Conservation (phyloP, 768 basidiomycete species). For the Ramaria sp. region DNA sequence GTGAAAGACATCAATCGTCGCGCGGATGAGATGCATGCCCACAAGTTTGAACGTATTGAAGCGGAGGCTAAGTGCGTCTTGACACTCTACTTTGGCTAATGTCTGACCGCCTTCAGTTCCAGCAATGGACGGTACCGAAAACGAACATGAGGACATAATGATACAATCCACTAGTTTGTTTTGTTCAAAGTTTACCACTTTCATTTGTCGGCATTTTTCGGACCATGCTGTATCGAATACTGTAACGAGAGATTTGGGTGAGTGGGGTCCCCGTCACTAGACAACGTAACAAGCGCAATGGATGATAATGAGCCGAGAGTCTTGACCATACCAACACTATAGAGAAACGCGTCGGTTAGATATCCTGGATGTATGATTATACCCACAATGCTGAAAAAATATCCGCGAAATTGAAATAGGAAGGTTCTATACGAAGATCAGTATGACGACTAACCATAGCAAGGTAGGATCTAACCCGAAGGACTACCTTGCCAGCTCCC, state of each 20-base stretch:
- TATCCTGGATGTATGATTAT: not conserved
- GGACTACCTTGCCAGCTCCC: not conserved
- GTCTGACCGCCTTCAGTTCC: not conserved
- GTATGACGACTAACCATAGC: not conserved
- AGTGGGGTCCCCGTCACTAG: constrained; percentile 15
- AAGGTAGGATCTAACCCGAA: not conserved
- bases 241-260: constrained; percentile 17
- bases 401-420: constrained; percentile 16
- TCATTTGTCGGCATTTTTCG: not conserved
- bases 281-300: constrained; percentile 14
- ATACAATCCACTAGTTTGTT: too few relatives aligned
- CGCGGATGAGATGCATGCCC: constrained; percentile 62
- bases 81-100: not conserved
- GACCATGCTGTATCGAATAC: constrained; percentile 16
- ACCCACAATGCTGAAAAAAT: constrained; percentile 20
- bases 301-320: constrained; percentile 17
- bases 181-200: not conserved
- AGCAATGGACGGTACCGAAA: not conserved
- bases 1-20: constrained; percentile 61
- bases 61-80: constrained; percentile 38
- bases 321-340: constrained; percentile 17
- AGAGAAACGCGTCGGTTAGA: not conserved
- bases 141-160: not conserved
- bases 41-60: constrained; percentile 50
- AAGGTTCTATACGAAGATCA: constrained; percentile 10